A percentile compares a stretch with the other conserved stretches of the same genome.
phyloP scores from a whole-genome alignment of 331 rosid species.

The Saraca asoca region DNA sequence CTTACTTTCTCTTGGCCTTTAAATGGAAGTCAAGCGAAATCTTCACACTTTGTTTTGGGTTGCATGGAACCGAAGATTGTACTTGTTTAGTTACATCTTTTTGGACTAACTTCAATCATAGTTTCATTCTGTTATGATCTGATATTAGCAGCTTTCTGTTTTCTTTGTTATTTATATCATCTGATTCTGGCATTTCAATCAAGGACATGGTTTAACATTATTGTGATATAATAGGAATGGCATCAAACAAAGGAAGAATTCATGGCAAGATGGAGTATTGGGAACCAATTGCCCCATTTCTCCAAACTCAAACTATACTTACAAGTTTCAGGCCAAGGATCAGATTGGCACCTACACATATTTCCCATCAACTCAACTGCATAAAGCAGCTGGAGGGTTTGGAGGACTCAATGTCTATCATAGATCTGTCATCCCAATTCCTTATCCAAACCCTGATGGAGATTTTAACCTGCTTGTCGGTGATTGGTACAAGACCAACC shows the following conservation, averaged over 20 bases:
- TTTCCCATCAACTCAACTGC: constrained; percentile 85
- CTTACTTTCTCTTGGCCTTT: not conserved
- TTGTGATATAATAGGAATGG: constrained; percentile 67
- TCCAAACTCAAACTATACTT: constrained; percentile 85
- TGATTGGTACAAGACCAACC: constrained; percentile 86
- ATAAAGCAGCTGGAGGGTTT: constrained; percentile 88
- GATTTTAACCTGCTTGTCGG: constrained; percentile 87
- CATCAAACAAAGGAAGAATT: constrained; percentile 92
- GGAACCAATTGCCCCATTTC: constrained; percentile 96
- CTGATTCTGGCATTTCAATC: constrained; percentile 1
- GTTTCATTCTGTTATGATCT: no score
- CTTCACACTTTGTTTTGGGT: not conserved
- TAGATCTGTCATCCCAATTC: constrained; percentile 83
- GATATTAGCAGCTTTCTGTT: not conserved
- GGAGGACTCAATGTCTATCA: constrained; percentile 77
- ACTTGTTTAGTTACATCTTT: no score
- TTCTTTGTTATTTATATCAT: not conserved
- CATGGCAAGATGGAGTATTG: constrained; percentile 98
- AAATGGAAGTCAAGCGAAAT: not conserved
- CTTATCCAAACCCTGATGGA: constrained; percentile 73
- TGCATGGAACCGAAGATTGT: no score
- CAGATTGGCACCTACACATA: constrained; percentile 85
- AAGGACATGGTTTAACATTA: constrained; percentile 11
- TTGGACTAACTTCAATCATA: no score
- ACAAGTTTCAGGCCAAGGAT: constrained; percentile 86